phyloP scores from a whole-genome alignment of 2,329 filamentous ascomycete genomes.

The Trematosphaeria pertusa region DNA sequence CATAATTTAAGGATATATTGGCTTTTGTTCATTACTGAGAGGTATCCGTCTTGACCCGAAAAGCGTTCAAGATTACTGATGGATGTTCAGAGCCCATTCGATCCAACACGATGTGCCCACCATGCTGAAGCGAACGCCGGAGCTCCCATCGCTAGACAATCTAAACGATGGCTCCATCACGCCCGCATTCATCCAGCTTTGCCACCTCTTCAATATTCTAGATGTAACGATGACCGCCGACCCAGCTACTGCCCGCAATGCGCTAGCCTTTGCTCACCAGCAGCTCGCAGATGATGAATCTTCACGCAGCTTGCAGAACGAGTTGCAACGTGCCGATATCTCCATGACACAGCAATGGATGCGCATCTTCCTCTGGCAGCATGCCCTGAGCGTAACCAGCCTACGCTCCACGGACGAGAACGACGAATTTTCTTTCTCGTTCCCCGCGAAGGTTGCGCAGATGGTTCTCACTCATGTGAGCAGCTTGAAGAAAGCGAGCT shows the following conservation, averaged over 20 bases:
- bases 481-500: slow-evolving; percentile 38
- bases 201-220: slow-evolving; percentile 42
- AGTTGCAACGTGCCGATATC: slow-evolving; percentile 45
- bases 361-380: slow-evolving; percentile 47
- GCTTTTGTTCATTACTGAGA: slow-evolving; percentile 46
- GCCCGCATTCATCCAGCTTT: slow-evolving; percentile 43
- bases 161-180: slow-evolving; percentile 40
- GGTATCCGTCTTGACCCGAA: slow-evolving; percentile 6
- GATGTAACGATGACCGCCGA: slow-evolving; percentile 44
- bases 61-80: slow-evolving; percentile 3
- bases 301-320: slow-evolving; percentile 39
- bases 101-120: slow-evolving; percentile 46
- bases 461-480: slow-evolving; percentile 39
- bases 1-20: slow-evolving; percentile 43
- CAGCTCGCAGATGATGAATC: slow-evolving; percentile 40
- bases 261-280: slow-evolving; percentile 40
- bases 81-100: slow-evolving; percentile 33
- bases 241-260: slow-evolving; percentile 34
- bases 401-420: slow-evolving; percentile 36
- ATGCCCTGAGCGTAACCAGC: slow-evolving; percentile 44
- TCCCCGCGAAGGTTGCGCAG: slow-evolving; percentile 43
- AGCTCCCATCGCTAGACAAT: slow-evolving; percentile 37
- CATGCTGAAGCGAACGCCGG: slow-evolving; percentile 36
- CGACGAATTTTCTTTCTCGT: slow-evolving; percentile 45
- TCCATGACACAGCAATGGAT: slow-evolving; percentile 49